These are phyloP conservation scores for Rhododendron ferrugineum DNA, from an alignment of 148 eudicot species.

Conservation along the genomic window DNA sequence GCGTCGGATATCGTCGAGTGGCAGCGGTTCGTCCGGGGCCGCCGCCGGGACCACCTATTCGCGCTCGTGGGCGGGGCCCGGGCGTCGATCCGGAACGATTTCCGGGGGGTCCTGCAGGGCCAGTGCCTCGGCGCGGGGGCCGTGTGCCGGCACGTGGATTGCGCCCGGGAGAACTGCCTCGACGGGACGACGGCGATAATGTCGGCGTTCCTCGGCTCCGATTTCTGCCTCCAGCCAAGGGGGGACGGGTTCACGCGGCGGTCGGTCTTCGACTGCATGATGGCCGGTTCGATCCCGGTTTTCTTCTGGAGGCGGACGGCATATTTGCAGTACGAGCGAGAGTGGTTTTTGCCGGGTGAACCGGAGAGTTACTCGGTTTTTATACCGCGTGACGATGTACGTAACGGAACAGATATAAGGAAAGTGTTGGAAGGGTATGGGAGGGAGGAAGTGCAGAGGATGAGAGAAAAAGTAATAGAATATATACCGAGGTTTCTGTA, in stretches of 20 bases:
- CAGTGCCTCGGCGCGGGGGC: constrained; percentile 23
- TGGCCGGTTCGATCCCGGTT: constrained; percentile 75
- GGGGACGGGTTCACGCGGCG: constrained; percentile 51
- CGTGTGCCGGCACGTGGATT: constrained; percentile 39
- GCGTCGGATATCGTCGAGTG: constrained; percentile 38
- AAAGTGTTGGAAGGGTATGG: constrained; percentile 41
- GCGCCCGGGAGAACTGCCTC: constrained; percentile 27
- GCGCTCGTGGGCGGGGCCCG: constrained; percentile 36
- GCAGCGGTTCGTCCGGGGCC: constrained; percentile 50
- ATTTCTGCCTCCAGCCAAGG: constrained; percentile 55
- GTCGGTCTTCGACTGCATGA: constrained; percentile 51
- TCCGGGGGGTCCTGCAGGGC: constrained; percentile 23
- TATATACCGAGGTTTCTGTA: constrained; percentile 59
- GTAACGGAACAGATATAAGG: constrained; percentile 54
- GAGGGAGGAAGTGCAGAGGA: constrained; percentile 41
- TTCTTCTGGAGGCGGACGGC: constrained; percentile 88
- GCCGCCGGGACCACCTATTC: constrained; percentile 31
- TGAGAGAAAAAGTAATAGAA: constrained; percentile 88
- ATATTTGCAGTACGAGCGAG: constrained; percentile 59
- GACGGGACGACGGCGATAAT: constrained; percentile 28
- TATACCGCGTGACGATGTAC: constrained; percentile 50
- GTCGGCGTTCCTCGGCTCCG: constrained; percentile 27
- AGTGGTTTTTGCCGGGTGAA: constrained; percentile 66
- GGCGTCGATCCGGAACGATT: constrained; percentile 24
- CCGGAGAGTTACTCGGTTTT: constrained; percentile 90